Evolutionary conservation across 176 grass and related monocot species (phyloP), one percentile per base, ranked within the genome.

Genomic region (Miscanthus lutarioriparius): DNA sequence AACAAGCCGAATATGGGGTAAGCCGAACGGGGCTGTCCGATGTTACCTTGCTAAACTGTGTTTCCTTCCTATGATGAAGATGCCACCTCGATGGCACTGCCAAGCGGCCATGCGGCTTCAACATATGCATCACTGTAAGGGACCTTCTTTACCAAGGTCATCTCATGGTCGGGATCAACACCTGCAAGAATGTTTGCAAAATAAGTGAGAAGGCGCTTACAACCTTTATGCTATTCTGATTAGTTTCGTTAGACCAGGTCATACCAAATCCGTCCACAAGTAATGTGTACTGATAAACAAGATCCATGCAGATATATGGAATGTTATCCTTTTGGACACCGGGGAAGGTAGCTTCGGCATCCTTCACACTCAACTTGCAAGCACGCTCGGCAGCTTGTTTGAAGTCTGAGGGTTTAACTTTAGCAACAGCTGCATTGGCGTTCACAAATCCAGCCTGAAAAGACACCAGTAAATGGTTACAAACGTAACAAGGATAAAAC

Each of bases 71-170:
- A 91, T 37, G 76, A 76, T 68, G 86, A 92, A 83, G 96, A 99
- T 70, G 88, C 96, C 67, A 47, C 93, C 83, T 99, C 96, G 44
- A 99, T 99, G 77, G 96, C 96, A 65, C 96, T 99, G 75, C 96
- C 96, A 64, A 99, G 93, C 1, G 96, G 91, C 96, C 96, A 99
- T 26, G 96, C 96, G 13, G 96, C 96, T 83, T 99, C 96, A 0
- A 99, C 96, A 30, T 68, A 89, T 32, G 91, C 91, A 27, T 87
- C 86, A 7, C 87, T 83, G 83, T 92, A 98, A 51, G 79, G 91
- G 13, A 98, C 96, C 88, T 96, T 86, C 89, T 98, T 98, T 76
- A 98, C 96, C 80, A 98, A 88, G 40, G 93, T 98, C 78, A 98
- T 98, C 56, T 95, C 93, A 58, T 96, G 89, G 70, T 94, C 45